Conservation (phyloP, 352 stramenopile genomes). For the Peronospora farinosa region DNA sequence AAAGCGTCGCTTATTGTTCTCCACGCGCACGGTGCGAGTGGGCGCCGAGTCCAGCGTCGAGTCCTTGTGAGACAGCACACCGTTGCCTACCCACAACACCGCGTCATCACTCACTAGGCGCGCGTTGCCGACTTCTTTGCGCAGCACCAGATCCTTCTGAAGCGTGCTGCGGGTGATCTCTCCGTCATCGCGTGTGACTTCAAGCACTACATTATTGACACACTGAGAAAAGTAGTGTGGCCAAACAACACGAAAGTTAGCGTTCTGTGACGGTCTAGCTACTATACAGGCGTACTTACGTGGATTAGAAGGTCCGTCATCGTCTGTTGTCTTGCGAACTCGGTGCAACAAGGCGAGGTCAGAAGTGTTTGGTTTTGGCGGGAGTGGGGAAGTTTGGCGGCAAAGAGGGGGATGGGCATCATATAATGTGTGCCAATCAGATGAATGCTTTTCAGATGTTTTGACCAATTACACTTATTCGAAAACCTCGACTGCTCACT, state of each 20-base stretch:
- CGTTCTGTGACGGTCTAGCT: background rate
- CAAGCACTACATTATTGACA: slow-evolving; percentile 44
- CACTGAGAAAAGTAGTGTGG: slow-evolving; percentile 30
- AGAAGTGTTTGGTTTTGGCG: slow-evolving; percentile 23
- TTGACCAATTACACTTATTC: slow-evolving; percentile 15
- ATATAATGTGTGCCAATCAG: slow-evolving; percentile 17
- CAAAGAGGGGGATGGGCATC: slow-evolving; percentile 26
- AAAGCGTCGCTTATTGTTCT: slow-evolving; percentile 60
- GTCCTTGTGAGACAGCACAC: slow-evolving; percentile 45
- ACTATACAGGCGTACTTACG: slow-evolving; percentile 7
- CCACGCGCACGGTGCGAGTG: slow-evolving; percentile 42
- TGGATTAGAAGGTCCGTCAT: slow-evolving; percentile 30
- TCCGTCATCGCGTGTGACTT: slow-evolving; percentile 44
- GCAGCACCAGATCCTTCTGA: slow-evolving; percentile 42
- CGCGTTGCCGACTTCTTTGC: slow-evolving; percentile 78
- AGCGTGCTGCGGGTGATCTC: slow-evolving; percentile 32
- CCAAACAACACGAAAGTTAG: background rate
- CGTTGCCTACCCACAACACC: slow-evolving; percentile 61
- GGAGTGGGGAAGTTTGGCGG: slow-evolving; percentile 34
- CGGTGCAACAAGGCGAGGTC: slow-evolving; percentile 15
- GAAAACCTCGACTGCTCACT: slow-evolving; percentile 7
- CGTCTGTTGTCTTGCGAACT: slow-evolving; percentile 2
- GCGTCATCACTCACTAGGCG: slow-evolving; percentile 63
- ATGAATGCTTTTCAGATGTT: background rate
- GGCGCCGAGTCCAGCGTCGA: slow-evolving; percentile 25